A percentile compares a stretch with the other conserved stretches of the same genome.
These are phyloP conservation scores for Fragaria nilgerrensis DNA, from an alignment of 306 rosid genomes.

Conservation along the genomic window DNA sequence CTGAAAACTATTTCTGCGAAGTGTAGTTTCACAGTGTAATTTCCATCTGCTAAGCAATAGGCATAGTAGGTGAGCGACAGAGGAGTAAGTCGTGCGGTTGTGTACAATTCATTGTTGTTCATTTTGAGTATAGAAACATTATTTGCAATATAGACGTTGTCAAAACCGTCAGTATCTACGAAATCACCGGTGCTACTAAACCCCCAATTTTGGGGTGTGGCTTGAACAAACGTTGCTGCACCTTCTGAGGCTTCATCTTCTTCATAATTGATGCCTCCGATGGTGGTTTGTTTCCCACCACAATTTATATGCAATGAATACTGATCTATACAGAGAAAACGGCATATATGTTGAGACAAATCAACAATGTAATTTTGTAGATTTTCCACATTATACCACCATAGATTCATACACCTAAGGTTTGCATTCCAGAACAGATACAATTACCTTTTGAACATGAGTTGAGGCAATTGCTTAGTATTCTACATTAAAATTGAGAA, in stretches of 20 bases:
- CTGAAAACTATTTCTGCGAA: too few species aligned
- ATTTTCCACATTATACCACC: not conserved
- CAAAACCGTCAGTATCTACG: slow-evolving; percentile 31
- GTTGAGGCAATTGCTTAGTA: slow-evolving; percentile 14
- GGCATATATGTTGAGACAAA: not conserved
- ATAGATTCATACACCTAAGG: not conserved
- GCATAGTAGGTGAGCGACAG: too few species aligned
- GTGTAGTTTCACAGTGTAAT: too few species aligned
- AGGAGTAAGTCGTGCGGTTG: slow-evolving; percentile 48
- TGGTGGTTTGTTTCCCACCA: slow-evolving; percentile 49
- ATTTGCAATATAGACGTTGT: slow-evolving; percentile 24
- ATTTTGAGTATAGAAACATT: slow-evolving; percentile 25
- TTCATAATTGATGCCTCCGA: slow-evolving; percentile 33
- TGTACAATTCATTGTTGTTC: slow-evolving; percentile 37
- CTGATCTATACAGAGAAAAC: slow-evolving; percentile 7
- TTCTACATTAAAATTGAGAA: not conserved
- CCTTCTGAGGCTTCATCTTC: slow-evolving; percentile 48
- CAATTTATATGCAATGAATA: slow-evolving; percentile 51
- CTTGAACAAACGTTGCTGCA: slow-evolving; percentile 35
- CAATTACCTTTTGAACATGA: slow-evolving; percentile 20
- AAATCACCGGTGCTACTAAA: slow-evolving; percentile 55
- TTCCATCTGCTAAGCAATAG: too few species aligned
- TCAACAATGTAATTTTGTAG: not conserved
- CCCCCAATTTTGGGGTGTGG: slow-evolving; percentile 38
- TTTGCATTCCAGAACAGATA: not conserved